phyloP scores from a whole-genome alignment of 2,329 filamentous ascomycete genomes.

The Fusarium sp. region DNA sequence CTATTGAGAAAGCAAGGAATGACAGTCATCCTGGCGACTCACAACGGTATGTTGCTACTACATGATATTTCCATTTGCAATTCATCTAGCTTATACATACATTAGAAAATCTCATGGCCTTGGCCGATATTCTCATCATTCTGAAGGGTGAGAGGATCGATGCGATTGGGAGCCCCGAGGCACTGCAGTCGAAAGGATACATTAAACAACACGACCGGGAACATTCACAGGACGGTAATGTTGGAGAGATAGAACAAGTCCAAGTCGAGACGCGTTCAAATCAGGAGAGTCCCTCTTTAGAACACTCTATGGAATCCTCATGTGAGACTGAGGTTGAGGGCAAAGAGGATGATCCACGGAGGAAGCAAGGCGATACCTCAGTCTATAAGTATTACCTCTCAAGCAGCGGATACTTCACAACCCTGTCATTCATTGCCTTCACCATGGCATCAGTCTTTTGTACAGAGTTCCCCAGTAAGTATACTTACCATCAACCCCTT shows the following conservation, averaged over 20 bases:
- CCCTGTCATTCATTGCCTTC: neutral
- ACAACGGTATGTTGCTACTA: slow-evolving; percentile 4
- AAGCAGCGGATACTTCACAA: neutral
- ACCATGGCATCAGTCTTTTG: neutral
- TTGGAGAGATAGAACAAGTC: neutral
- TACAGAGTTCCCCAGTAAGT: neutral
- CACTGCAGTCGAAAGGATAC: neutral
- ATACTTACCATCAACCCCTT: neutral
- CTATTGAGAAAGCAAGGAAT: slow-evolving; percentile 1
- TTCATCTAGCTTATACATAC: neutral
- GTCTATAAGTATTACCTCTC: neutral
- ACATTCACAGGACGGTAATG: neutral
- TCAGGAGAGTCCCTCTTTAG: neutral
- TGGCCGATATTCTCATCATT: neutral
- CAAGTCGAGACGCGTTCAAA: neutral
- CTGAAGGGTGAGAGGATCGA: neutral
- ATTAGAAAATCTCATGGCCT: neutral
- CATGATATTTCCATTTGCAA: neutral
- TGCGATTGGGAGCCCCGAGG: neutral
- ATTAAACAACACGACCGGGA: neutral
- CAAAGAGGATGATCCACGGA: neutral
- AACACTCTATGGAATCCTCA: neutral
- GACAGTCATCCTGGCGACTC: slow-evolving; percentile 20
- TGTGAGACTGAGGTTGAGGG: neutral
- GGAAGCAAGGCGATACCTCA: neutral